These are phyloP conservation scores for Pleurotus salmoneostramineus DNA, from an alignment of 768 basidiomycete genomes.

Conservation along the genomic window DNA sequence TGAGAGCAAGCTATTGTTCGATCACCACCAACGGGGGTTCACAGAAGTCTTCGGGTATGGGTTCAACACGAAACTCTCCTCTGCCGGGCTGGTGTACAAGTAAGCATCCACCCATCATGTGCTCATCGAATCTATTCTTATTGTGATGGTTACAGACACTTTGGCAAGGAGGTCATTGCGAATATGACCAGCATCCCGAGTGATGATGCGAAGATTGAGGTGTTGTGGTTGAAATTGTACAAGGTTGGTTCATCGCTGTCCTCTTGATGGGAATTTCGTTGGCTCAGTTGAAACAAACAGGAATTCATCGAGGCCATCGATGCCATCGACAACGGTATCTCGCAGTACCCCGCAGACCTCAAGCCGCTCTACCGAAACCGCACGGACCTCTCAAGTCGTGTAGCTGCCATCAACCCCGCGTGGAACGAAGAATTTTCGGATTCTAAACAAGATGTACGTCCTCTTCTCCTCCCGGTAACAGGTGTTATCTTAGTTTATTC, in stretches of 20 bases:
- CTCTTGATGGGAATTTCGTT: background rate
- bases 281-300: constrained; percentile 25
- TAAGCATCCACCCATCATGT: constrained; percentile 26
- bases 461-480: no score
- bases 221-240: constrained; percentile 88
- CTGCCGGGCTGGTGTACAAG: constrained; percentile 97
- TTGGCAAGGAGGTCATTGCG: constrained; percentile 82
- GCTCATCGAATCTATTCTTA: background rate
- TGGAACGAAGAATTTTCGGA: constrained; percentile 81
- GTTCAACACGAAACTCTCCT: constrained; percentile 84
- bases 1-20: constrained; percentile 71
- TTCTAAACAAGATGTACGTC: constrained; percentile 69
- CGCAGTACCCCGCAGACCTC: constrained; percentile 67
- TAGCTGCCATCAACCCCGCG: constrained; percentile 80
- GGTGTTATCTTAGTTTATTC: no score
- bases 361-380: constrained; percentile 68
- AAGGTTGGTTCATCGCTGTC: constrained; percentile 38
- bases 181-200: constrained; percentile 43
- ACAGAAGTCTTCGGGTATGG: constrained; percentile 85
- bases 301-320: constrained; percentile 95
- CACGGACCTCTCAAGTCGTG: constrained; percentile 84
- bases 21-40: constrained; percentile 97
- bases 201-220: constrained; percentile 62
- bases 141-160: constrained; percentile 53
- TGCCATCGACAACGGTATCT: constrained; percentile 92